Conservation (phyloP, 768 basidiomycete species). For the Phlebiopsis flavidoalba region DNA sequence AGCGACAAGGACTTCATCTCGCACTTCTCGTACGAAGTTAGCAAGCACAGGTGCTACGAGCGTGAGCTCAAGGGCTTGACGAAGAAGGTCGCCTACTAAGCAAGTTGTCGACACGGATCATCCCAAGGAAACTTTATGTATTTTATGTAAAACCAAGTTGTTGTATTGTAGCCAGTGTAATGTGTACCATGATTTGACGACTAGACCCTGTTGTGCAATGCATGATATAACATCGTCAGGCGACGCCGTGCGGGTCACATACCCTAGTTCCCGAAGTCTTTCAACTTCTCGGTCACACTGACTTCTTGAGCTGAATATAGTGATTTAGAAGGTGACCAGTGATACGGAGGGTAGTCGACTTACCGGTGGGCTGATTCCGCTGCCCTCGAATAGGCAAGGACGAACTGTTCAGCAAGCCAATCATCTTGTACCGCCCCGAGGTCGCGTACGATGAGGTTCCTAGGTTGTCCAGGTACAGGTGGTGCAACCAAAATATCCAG, state of each 20-base stretch:
- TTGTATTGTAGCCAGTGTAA: background rate
- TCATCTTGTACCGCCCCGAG: constrained; percentile 66
- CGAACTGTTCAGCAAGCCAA: constrained; percentile 72
- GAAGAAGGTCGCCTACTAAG: constrained; percentile 43
- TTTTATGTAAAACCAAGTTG: background rate
- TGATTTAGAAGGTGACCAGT: background rate
- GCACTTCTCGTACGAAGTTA: constrained; percentile 58
- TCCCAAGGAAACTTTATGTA: background rate
- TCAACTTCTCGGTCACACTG: constrained; percentile 40
- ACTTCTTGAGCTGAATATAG: constrained; percentile 41
- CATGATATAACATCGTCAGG: background rate
- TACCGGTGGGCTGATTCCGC: constrained; percentile 68
- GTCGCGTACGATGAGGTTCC: constrained; percentile 63
- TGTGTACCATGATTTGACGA: background rate
- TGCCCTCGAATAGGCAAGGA: constrained; percentile 68
- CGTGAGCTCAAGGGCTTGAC: constrained; percentile 57
- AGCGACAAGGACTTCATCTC: constrained; percentile 49
- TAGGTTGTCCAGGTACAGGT: constrained; percentile 45
- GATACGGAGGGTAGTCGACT: constrained; percentile 19
- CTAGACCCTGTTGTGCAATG: background rate
- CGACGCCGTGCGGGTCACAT: background rate
- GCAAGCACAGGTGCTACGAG: constrained; percentile 61
- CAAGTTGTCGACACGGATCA: background rate
- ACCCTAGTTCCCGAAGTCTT: constrained; percentile 11
- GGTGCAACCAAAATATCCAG: constrained; percentile 66